Base-by-base conservation (phyloP, 2,329 filamentous ascomycete species). In the Lecanicillium sp. region DNA sequence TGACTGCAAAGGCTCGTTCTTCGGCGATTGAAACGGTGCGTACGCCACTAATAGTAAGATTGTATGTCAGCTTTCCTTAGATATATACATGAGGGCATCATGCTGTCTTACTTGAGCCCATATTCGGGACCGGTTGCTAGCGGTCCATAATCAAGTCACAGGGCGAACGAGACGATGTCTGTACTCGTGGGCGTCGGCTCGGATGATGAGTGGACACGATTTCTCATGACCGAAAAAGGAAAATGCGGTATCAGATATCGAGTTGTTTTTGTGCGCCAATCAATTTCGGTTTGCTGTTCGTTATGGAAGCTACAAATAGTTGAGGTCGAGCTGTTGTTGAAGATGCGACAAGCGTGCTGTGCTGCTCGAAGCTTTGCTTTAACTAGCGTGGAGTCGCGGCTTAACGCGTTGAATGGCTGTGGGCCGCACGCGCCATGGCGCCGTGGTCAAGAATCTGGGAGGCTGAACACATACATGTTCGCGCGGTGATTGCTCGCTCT, bases 111-210 rank as follows among this genome's bases (percentile, higher is more conserved):
- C 58, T 60, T 36, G 63, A 58, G 62, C 58, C 57, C 54, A 54
- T 51, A 49, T 39, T 49, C 19, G 24, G 47, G 41, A 44, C 23
- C 40, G 40, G 26, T 50, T 57, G 57, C 65, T 61, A 66, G 64
- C 59, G 59, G 55, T 58, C 60, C 64, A 66, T 67, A 62, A 50
- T 58, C 57, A 17, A 49, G 40, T 40, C 33, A 49, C 12, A 33
- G 21, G 19, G 47, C 40, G 35, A 40, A 55, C 21, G 14, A n/a
- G 8, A 29, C 29, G 30, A 26, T 36, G 29, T 20, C 24, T 24
- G 21, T 29, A 33, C 30, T 20, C n/a, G 30, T 8, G 23, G 17
- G 32, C 19, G 36, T 14, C 35, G 39, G 20, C 26, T 40, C 36
- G 29, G 44, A 33, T 14, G 14, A 6, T 15, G 14, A 10, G 15